Percentiles rank a stretch among this genome's conserved stretches.
phyloP scores from a whole-genome alignment of 441 rosid species.

The Euphorbia celastroides region DNA sequence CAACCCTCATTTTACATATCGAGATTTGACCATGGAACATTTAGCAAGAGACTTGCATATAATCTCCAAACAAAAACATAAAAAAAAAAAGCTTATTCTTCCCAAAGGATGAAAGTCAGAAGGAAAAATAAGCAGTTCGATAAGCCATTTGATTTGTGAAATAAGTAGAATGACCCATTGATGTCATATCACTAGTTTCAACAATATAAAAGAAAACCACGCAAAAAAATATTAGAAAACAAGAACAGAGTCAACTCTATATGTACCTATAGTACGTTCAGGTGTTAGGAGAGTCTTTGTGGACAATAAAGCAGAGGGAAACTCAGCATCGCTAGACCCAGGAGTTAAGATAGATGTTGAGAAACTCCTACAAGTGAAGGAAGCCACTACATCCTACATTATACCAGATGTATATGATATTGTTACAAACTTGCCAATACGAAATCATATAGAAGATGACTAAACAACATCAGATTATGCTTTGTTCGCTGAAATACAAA shows the following conservation, averaged over 20 bases:
- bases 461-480: background rate
- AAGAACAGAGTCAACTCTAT: background rate
- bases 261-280: conserved; percentile 46
- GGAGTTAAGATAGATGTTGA: conserved; percentile 50
- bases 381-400: conserved; percentile 40
- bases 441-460: background rate
- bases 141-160: background rate
- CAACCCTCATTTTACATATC: background rate
- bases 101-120: background rate
- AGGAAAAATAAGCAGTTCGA: background rate
- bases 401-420: background rate
- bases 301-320: conserved; percentile 61
- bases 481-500: too few species aligned
- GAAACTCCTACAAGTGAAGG: conserved; percentile 36
- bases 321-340: conserved; percentile 38
- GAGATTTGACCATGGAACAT: background rate
- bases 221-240: background rate
- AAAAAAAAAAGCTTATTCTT: background rate
- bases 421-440: background rate
- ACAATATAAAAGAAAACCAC: background rate
- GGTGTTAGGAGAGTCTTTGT: conserved; percentile 34
- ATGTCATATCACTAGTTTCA: background rate
- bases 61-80: background rate
- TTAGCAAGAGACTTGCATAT: background rate
- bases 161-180: background rate